Evolutionary conservation across 148 eudicot species (phyloP).

Genomic region (Euryodendron excelsum): DNA sequence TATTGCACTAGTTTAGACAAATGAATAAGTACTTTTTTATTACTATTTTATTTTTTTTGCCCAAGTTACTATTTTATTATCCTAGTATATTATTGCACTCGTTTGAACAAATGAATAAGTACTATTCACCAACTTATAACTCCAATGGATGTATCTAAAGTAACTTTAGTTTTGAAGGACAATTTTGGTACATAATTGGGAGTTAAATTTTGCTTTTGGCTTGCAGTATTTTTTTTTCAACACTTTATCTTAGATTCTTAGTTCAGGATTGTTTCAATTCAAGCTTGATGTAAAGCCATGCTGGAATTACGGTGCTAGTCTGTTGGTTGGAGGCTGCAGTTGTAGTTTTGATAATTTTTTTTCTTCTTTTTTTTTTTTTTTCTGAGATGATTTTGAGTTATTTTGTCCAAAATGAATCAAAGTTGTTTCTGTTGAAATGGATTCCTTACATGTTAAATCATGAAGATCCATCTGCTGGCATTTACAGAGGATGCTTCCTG

Average conservation of each 20-base stretch:
- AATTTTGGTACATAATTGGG: neutral
- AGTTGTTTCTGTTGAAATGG: neutral
- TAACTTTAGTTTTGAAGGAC: neutral
- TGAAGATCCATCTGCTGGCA: neutral
- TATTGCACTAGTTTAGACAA: neutral
- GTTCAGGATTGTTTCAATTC: neutral
- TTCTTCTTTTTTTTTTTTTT: neutral
- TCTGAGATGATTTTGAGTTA: neutral
- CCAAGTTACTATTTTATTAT: no score
- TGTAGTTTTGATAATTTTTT: neutral
- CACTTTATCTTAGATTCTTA: neutral
- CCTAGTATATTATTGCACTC: no score
- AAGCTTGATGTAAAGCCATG: neutral
- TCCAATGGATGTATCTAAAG: neutral
- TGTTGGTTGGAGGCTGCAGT: neutral
- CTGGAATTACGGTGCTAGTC: neutral
- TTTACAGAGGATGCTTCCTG: neutral
- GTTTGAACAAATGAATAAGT: no score
- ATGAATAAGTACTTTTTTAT: neutral
- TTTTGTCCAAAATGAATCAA: neutral
- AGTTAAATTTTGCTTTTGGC: neutral
- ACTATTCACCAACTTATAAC: neutral
- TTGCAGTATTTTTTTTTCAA: neutral
- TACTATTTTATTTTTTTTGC: no score
- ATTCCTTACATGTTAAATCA: neutral